Percentiles rank a stretch among this genome's conserved stretches.
phyloP scores from a whole-genome alignment of 208 protist species.

The Crithidia brevicula region DNA sequence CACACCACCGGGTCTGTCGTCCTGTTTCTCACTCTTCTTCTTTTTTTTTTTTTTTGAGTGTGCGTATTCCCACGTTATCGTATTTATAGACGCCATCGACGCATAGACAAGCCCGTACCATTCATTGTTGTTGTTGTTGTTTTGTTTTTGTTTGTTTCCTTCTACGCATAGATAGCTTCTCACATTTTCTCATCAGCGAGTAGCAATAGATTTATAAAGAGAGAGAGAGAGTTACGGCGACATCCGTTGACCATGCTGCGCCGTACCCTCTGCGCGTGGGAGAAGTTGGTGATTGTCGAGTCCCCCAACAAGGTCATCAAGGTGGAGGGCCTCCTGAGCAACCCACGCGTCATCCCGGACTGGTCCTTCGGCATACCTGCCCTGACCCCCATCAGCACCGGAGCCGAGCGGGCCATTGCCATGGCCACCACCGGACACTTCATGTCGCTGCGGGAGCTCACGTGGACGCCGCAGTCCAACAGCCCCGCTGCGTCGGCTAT shows the following conservation, averaged over 20 bases:
- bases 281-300: slow-evolving; percentile 92
- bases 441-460: slow-evolving; percentile 82
- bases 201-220: no score
- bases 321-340: slow-evolving; percentile 82
- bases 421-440: slow-evolving; percentile 92
- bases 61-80: no score
- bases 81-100: no score
- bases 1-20: no score
- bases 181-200: neutral
- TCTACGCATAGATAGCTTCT: neutral
- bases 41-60: no score
- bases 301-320: slow-evolving; percentile 93
- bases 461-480: slow-evolving; percentile 53
- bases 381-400: slow-evolving; percentile 49
- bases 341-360: slow-evolving; percentile 81
- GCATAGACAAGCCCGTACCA: no score
- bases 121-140: neutral
- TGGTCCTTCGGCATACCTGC: slow-evolving; percentile 73
- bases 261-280: slow-evolving; percentile 49
- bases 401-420: slow-evolving; percentile 74
- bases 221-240: no score
- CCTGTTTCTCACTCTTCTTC: no score
- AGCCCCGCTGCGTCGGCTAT: neutral
- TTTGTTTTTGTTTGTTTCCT: neutral
- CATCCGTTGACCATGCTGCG: slow-evolving; percentile 57